A percentile compares a stretch with the other conserved stretches of the same genome.
These are phyloP conservation scores for Pluteus cervinus DNA, from an alignment of 768 basidiomycete genomes.

Conservation along the genomic window DNA sequence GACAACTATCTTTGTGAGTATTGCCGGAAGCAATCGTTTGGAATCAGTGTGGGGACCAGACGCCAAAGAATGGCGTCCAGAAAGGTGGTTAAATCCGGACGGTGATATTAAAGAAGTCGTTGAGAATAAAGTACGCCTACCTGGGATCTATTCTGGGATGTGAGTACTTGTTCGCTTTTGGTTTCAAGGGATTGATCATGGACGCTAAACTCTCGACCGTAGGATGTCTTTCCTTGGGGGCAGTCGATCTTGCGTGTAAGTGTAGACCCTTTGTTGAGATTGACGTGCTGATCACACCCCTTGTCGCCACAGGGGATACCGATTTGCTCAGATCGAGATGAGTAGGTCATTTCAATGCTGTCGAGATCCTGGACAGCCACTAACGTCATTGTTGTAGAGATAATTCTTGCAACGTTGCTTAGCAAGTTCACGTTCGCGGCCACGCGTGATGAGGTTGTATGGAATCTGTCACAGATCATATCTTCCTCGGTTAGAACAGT, in stretches of 20 bases:
- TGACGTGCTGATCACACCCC: neutral
- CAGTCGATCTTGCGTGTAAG: slow-evolving; percentile 47
- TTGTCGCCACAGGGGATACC: slow-evolving; percentile 33
- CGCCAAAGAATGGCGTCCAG: slow-evolving; percentile 46
- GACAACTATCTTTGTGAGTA: slow-evolving; percentile 42
- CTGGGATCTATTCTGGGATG: slow-evolving; percentile 48
- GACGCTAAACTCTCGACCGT: slow-evolving; percentile 2
- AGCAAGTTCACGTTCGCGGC: slow-evolving; percentile 26
- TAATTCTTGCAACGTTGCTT: slow-evolving; percentile 31
- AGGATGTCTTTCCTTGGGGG: slow-evolving; percentile 58
- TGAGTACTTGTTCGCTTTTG: slow-evolving; percentile 19
- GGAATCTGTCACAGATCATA: slow-evolving; percentile 44
- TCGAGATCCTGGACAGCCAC: neutral
- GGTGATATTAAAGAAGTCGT: slow-evolving; percentile 7
- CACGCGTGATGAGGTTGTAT: slow-evolving; percentile 32
- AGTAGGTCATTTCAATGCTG: slow-evolving; percentile 28
- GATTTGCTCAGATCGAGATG: slow-evolving; percentile 51
- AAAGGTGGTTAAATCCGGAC: slow-evolving; percentile 38
- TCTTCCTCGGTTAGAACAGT: slow-evolving; percentile 30
- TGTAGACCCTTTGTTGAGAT: slow-evolving; percentile 3
- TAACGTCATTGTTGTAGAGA: slow-evolving; percentile 21
- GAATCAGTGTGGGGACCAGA: slow-evolving; percentile 45
- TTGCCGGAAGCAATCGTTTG: slow-evolving; percentile 41
- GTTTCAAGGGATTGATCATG: neutral
- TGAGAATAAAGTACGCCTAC: too few relatives aligned